Base-by-base conservation (phyloP, 768 basidiomycete genomes). In the Russula brevipes region DNA sequence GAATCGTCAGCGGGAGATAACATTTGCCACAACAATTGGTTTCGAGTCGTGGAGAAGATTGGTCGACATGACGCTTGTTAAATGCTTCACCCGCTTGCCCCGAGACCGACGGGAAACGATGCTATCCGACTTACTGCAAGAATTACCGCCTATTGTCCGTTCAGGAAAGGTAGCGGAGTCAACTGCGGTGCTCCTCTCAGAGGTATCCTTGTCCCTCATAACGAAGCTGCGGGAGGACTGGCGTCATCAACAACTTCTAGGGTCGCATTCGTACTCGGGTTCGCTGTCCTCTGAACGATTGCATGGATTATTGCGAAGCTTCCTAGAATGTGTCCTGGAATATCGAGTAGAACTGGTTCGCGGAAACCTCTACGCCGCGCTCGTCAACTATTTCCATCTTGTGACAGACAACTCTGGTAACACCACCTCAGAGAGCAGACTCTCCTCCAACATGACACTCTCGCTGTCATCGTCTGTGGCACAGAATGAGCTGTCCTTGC, bases 301-400 rank as follows among this genome's bases (percentile, higher is more conserved):
- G 12, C 85, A 84, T 65, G 76, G 82, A 2, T 83, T 96, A 49
- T 79, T 98, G 11, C 84, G 86, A 49, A 84, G 80, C 66, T 78
- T 93, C 35, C 72, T 97, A 57, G 85, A 91, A 57, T 88, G 86
- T 53, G 82, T 94, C 59, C 70, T 88, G 61, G 85, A 89, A 64
- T 87, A 88, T 63, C 87, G 85, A 12, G 82, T 88, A 33, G 93
- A 96, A 71, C 79, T 91, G 55, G 88, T 94, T 17, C 87, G 95
- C 31, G 96, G 96, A 7, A 98, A 98, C 71, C 79, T 98, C n/a
- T 98, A 96, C 73, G 92, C 93, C 4, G 79, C 91, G 5, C 77
- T 98, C 61, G 85, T 92, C 75, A 96, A 96, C 74, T 95, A 93
- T 70, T 76, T 96, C 46, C 88, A 94, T 70, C 81, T 96, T n/a